Conservation (phyloP, 345 rosid genomes). For the Turnera subulata region DNA sequence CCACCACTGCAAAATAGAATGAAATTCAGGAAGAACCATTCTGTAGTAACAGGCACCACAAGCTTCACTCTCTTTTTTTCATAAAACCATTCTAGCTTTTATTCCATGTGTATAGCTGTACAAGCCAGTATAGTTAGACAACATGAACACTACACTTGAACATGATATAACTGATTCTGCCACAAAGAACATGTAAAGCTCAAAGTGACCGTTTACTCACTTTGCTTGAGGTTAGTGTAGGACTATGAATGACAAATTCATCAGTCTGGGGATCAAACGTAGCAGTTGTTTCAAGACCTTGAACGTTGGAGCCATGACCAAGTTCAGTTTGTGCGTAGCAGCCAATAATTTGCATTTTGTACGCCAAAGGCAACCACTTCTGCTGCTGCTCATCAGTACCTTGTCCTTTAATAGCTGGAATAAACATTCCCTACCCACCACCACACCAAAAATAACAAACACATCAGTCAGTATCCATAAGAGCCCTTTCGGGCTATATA, state of each 20-base stretch:
- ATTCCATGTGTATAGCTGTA: too few species aligned
- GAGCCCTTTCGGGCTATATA: too few species aligned
- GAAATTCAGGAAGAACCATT: not conserved
- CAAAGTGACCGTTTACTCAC: constrained; percentile 40
- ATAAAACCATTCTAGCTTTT: too few species aligned
- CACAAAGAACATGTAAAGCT: too few species aligned
- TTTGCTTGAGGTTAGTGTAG: constrained; percentile 89
- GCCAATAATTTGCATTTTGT: constrained; percentile 95
- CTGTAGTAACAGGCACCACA: constrained; percentile 6
- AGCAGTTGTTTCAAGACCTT: constrained; percentile 98
- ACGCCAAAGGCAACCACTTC: constrained; percentile 89
- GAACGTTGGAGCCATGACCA: constrained; percentile 99
- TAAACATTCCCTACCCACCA: constrained; percentile 75
- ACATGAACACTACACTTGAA: too few species aligned
- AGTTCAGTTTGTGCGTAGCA: constrained; percentile 99
- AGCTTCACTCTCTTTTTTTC: not conserved
- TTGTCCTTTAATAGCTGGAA: constrained; percentile 93
- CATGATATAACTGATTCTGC: too few species aligned
- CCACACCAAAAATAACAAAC: not conserved
- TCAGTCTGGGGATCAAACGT: constrained; percentile 91
- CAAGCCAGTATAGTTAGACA: too few species aligned
- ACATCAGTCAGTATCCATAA: too few species aligned
- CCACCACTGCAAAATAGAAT: constrained; percentile 79
- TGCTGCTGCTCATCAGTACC: constrained; percentile 94
- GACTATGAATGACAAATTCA: constrained; percentile 85